Evolutionary conservation across 2,329 filamentous ascomycete genomes (phyloP).

Genomic region (Penicillium glabrum): DNA sequence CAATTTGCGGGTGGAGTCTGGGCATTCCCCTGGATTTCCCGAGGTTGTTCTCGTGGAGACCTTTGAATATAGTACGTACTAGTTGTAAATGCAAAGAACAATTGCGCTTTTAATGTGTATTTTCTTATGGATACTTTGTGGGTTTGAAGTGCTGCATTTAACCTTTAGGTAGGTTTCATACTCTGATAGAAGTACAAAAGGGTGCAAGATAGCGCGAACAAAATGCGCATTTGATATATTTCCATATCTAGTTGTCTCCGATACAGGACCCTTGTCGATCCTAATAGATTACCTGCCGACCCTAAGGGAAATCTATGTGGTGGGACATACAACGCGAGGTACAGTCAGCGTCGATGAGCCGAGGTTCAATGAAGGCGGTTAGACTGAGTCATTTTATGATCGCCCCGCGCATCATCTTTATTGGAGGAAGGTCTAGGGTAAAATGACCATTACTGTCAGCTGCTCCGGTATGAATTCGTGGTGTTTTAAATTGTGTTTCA

Average conservation of each 20-base stretch:
- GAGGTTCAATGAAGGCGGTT: slow-evolving; percentile 23
- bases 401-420: slow-evolving; percentile 2
- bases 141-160: neutral
- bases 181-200: neutral
- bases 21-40: slow-evolving; percentile 27
- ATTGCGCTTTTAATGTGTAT: neutral
- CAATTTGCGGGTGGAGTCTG: slow-evolving; percentile 5
- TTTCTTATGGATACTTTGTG: neutral
- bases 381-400: slow-evolving; percentile 16
- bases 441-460: neutral
- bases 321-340: neutral
- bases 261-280: neutral
- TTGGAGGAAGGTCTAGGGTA: slow-evolving; percentile 2
- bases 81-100: neutral
- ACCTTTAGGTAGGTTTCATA: neutral
- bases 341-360: slow-evolving; percentile 16
- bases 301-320: neutral
- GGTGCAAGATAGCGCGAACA: neutral
- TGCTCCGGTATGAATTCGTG: slow-evolving; percentile 20
- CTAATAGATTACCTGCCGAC: neutral
- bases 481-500: neutral
- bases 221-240: neutral
- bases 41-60: slow-evolving; percentile 28
- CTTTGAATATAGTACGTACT: neutral
- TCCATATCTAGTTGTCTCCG: neutral